Percentiles rank a stretch among this genome's conserved stretches.
Conservation (phyloP, 495 filamentous ascomycete genomes). For the Aspergillus bertholletiae region DNA sequence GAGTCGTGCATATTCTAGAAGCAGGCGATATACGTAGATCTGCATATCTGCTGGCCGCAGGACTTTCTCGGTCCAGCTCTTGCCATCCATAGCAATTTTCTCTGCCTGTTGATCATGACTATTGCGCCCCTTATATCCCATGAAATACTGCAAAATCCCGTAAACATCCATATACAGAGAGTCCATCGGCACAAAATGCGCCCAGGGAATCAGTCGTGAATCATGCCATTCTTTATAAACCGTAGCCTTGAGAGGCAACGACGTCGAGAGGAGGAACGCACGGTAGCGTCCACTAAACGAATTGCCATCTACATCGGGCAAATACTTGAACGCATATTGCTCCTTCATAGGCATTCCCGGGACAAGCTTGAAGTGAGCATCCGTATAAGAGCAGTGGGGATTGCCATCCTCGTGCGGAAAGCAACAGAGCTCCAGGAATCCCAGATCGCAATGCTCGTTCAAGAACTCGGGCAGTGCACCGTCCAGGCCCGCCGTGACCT, state of each 20-base stretch:
- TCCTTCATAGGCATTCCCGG: conserved; percentile 38
- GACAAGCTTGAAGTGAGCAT: conserved; percentile 37
- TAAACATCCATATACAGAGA: conserved; percentile 40
- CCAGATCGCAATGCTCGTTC: conserved; percentile 12
- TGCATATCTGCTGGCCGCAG: conserved; percentile 36
- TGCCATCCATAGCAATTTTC: conserved; percentile 41
- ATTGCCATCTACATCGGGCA: conserved; percentile 56
- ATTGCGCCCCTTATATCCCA: conserved; percentile 6
- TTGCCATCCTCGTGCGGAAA: conserved; percentile 23
- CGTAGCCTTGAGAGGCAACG: conserved; percentile 45
- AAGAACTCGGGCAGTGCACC: conserved; percentile 11
- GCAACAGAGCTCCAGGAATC: conserved; percentile 15
- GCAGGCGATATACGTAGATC: conserved; percentile 39
- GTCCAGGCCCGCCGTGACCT: not conserved
- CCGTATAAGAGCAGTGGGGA: conserved; percentile 49
- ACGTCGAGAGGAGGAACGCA: conserved; percentile 40
- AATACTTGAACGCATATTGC: conserved; percentile 51
- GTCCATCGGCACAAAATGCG: conserved; percentile 49
- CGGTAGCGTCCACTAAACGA: conserved; percentile 49
- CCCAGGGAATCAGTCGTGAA: conserved; percentile 51
- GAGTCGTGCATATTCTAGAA: conserved; percentile 35
- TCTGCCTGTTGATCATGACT: conserved; percentile 30
- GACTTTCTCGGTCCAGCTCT: conserved; percentile 35
- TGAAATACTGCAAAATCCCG: conserved; percentile 38
- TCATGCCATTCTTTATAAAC: conserved; percentile 58